A percentile compares a stretch with the other conserved stretches of the same genome.
Conservation (phyloP, 768 basidiomycete genomes). For the Gautieria morchelliformis region DNA sequence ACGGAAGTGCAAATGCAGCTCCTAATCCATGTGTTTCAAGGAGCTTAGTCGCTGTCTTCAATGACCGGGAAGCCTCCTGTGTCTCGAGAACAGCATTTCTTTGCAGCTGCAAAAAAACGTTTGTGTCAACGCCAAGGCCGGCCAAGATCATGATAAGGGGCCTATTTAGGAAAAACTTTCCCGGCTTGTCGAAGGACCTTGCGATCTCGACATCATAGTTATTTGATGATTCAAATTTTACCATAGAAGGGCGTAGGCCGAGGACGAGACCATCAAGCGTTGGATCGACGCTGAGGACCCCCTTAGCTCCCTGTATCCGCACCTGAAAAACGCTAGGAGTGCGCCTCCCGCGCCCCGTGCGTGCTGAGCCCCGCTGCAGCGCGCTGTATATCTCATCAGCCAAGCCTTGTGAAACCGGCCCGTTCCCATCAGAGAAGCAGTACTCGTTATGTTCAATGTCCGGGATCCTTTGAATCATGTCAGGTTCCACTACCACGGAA, state of each 20-base stretch:
- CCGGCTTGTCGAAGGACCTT: constrained; percentile 50
- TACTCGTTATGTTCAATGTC: constrained; percentile 39
- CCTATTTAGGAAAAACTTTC: constrained; percentile 48
- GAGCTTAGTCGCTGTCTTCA: constrained; percentile 36
- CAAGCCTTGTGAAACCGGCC: constrained; percentile 47
- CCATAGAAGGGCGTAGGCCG: constrained; percentile 50
- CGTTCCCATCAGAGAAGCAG: constrained; percentile 64
- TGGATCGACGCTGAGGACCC: constrained; percentile 53
- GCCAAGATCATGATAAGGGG: constrained; percentile 61
- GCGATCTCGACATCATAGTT: constrained; percentile 52
- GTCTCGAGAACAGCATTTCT: constrained; percentile 41
- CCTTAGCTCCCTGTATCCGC: constrained; percentile 56
- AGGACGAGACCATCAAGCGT: constrained; percentile 39
- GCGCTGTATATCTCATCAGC: constrained; percentile 39
- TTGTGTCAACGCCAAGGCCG: constrained; percentile 46
- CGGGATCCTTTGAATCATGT: constrained; percentile 30
- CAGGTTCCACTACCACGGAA: constrained; percentile 32
- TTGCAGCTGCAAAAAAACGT: constrained; percentile 46
- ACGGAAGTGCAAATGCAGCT: constrained; percentile 43
- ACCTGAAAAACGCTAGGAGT: constrained; percentile 49
- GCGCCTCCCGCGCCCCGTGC: constrained; percentile 24
- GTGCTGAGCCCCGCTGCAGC: constrained; percentile 27
- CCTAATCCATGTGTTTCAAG: constrained; percentile 52
- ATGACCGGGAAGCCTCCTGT: constrained; percentile 29
- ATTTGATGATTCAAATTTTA: constrained; percentile 49